Conservation (phyloP, 148 eudicot genomes). For the Chenopodium quinoa region DNA sequence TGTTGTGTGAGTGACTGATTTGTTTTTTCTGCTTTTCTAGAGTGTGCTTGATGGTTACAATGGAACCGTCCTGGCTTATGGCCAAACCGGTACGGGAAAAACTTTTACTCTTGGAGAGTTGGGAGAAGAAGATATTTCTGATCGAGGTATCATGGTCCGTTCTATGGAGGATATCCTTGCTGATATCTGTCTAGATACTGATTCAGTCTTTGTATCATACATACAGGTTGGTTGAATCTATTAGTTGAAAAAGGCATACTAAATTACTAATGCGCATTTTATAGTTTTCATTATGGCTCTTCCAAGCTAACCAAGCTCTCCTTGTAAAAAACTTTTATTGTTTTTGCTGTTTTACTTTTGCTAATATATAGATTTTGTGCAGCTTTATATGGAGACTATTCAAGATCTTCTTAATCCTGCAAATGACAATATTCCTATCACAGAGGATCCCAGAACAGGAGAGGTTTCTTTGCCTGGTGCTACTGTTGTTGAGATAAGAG, state of each 20-base stretch:
- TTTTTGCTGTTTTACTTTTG: background rate
- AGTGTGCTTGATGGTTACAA: constrained; percentile 98
- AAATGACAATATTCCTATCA: constrained; percentile 89
- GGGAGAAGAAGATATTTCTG: constrained; percentile 89
- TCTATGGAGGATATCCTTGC: constrained; percentile 94
- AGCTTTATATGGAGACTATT: constrained; percentile 96
- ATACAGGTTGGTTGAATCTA: constrained; percentile 62
- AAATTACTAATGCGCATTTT: background rate
- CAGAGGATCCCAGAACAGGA: constrained; percentile 85
- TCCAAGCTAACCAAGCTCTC: background rate
- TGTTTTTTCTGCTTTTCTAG: constrained; percentile 35
- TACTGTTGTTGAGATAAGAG: constrained; percentile 67
- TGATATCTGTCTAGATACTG: constrained; percentile 63
- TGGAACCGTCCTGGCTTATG: constrained; percentile 99
- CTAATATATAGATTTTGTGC: constrained; percentile 18
- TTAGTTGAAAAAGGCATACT: constrained; percentile 1
- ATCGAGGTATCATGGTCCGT: constrained; percentile 99
- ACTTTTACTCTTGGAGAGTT: constrained; percentile 93
- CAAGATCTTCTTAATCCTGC: constrained; percentile 88
- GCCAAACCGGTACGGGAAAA: constrained; percentile 99
- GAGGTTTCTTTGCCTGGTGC: constrained; percentile 94
- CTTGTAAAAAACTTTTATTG: background rate
- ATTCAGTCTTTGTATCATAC: constrained; percentile 77
- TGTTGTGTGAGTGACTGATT: constrained; percentile 20
- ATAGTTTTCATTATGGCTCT: background rate